phyloP scores from a whole-genome alignment of 805 yeast species.

The Starmerella roubikii region DNA sequence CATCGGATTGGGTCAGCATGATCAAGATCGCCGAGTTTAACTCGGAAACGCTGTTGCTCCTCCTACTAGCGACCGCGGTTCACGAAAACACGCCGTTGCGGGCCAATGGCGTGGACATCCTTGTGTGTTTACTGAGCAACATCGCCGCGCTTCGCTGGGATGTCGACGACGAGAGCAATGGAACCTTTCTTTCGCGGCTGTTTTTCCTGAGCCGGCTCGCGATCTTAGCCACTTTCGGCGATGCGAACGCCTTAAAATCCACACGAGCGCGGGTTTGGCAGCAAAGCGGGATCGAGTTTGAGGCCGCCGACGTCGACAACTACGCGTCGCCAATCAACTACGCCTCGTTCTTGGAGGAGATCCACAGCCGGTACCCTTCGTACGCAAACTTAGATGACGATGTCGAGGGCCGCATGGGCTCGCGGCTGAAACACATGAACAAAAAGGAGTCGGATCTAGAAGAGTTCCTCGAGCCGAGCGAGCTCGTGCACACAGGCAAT shows the following conservation, averaged over 20 bases:
- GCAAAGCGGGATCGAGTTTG: constrained; percentile 28
- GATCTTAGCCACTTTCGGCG: constrained; percentile 47
- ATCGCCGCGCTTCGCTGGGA: constrained; percentile 17
- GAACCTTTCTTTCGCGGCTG: constrained; percentile 3
- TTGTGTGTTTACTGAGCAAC: constrained; percentile 6
- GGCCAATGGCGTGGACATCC: constrained; percentile 4
- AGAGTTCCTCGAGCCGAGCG: constrained; percentile 9
- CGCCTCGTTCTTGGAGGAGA: constrained; percentile 61
- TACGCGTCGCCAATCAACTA: constrained; percentile 73
- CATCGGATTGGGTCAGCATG: neutral
- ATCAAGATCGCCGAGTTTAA: neutral
- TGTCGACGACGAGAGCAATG: constrained; percentile 4
- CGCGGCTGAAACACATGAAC: constrained; percentile 31
- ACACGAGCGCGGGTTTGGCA: constrained; percentile 37
- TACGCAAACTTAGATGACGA: constrained; percentile 38
- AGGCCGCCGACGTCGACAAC: neutral
- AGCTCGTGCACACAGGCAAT: constrained; percentile 5
- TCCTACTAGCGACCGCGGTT: constrained; percentile 3
- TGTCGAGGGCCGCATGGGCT: constrained; percentile 27
- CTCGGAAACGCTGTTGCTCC: constrained; percentile 6
- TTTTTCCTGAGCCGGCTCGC: constrained; percentile 11
- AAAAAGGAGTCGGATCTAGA: neutral
- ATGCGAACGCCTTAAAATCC: constrained; percentile 27
- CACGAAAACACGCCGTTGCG: constrained; percentile 1
- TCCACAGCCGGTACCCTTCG: constrained; percentile 48